Percentiles rank a stretch among this genome's conserved stretches.
Evolutionary conservation across 202 grass and related monocot species (phyloP).

Genomic region (Carex sylvatica): DNA sequence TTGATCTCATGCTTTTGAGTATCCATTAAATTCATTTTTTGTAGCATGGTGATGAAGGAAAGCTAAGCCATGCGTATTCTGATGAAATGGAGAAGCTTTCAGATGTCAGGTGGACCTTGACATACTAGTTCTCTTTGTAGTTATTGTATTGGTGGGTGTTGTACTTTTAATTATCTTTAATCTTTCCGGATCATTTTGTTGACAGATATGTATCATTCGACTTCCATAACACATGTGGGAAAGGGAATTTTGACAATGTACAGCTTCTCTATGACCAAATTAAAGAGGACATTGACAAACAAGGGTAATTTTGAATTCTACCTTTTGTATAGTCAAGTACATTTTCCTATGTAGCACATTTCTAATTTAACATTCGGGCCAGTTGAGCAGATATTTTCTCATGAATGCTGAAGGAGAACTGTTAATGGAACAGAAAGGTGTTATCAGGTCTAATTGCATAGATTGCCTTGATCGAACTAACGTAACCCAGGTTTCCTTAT

Average conservation of each 20-base stretch:
- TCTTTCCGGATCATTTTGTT: slow-evolving; percentile 20
- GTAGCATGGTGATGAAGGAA: slow-evolving; percentile 89
- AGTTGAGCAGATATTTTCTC: slow-evolving; percentile 99
- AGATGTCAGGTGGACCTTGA: slow-evolving; percentile 52
- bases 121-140: slow-evolving; percentile 25
- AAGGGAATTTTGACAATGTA: slow-evolving; percentile 87
- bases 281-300: slow-evolving; percentile 68
- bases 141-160: slow-evolving; percentile 21
- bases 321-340: not conserved
- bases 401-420: slow-evolving; percentile 74
- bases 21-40: slow-evolving; percentile 33
- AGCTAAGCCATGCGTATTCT: slow-evolving; percentile 77
- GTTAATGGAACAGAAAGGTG: slow-evolving; percentile 72
- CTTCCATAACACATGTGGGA: slow-evolving; percentile 81
- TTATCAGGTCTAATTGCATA: slow-evolving; percentile 88
- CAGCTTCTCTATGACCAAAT: slow-evolving; percentile 67
- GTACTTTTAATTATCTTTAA: slow-evolving; percentile 27
- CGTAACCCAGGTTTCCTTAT: slow-evolving; percentile 77
- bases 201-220: slow-evolving; percentile 87
- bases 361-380: slow-evolving; percentile 67
- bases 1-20: slow-evolving; percentile 3
- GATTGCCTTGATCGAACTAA: slow-evolving; percentile 98
- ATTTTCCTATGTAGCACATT: slow-evolving; percentile 58
- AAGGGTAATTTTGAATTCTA: slow-evolving; percentile 74
- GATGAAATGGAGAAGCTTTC: slow-evolving; percentile 72